Evolutionary conservation across 2,329 filamentous ascomycete genomes (phyloP).

Genomic region (Colletotrichum sojae): DNA sequence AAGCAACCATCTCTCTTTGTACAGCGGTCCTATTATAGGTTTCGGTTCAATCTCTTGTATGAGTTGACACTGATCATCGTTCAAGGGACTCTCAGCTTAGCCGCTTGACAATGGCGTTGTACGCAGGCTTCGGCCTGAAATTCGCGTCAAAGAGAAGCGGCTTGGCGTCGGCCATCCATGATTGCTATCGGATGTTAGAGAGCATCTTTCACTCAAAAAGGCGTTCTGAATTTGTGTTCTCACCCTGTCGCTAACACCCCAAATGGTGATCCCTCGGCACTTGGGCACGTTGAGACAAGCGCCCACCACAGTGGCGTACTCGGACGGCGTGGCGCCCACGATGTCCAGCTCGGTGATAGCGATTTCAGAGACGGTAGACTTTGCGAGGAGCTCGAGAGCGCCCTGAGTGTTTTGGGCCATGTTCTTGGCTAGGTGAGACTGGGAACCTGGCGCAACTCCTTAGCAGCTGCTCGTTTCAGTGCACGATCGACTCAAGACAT

Average conservation of each 20-base stretch:
- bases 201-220: background rate
- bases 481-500: background rate
- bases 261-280: constrained; percentile 77
- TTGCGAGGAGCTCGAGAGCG: constrained; percentile 68
- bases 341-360: constrained; percentile 81
- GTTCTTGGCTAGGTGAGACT: constrained; percentile 66
- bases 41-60: no score
- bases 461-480: background rate
- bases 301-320: constrained; percentile 70
- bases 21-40: no score
- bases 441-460: constrained; percentile 54
- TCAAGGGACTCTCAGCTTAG: constrained; percentile 41
- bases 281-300: constrained; percentile 71
- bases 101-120: constrained; percentile 59
- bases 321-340: constrained; percentile 65
- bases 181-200: constrained; percentile 53
- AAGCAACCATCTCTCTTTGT: no score
- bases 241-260: constrained; percentile 65
- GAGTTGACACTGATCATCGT: no score
- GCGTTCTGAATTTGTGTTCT: constrained; percentile 36
- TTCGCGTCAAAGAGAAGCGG: constrained; percentile 68
- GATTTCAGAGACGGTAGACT: constrained; percentile 65
- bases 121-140: constrained; percentile 66
- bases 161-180: constrained; percentile 63
- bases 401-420: constrained; percentile 59